Percentiles rank a stretch among this genome's conserved stretches.
phyloP scores from a whole-genome alignment of 805 yeast genomes.

The Komagataella ulmi region DNA sequence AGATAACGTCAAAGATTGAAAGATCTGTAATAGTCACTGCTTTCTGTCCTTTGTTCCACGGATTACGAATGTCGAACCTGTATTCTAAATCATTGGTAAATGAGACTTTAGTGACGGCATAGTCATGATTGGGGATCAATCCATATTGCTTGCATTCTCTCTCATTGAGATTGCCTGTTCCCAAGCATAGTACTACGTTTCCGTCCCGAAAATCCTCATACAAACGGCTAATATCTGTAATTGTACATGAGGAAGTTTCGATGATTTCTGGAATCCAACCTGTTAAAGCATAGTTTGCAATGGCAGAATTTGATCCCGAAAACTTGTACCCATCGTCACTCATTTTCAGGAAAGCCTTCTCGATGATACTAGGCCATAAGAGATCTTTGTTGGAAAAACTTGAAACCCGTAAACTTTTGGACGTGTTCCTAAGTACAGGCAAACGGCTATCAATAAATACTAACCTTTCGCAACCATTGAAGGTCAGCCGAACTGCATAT shows the following conservation, averaged over 20 bases:
- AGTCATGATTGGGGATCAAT: constrained; percentile 56
- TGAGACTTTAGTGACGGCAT: constrained; percentile 31
- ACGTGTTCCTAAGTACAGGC: constrained; percentile 19
- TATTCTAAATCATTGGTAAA: constrained; percentile 6
- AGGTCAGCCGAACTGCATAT: constrained; percentile 26
- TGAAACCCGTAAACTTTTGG: constrained; percentile 17
- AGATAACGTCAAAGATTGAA: constrained; percentile 33
- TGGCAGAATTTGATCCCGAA: constrained; percentile 64
- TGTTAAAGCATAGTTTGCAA: constrained; percentile 49
- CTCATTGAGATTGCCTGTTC: constrained; percentile 39
- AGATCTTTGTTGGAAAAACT: constrained; percentile 20
- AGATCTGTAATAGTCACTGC: constrained; percentile 17
- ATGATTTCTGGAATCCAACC: constrained; percentile 66
- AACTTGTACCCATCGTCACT: constrained; percentile 40
- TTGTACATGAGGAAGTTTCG: constrained; percentile 18
- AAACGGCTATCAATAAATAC: constrained; percentile 32
- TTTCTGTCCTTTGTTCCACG: constrained; percentile 20
- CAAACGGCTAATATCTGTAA: constrained; percentile 17
- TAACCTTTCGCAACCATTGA: constrained; percentile 40
- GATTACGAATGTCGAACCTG: constrained; percentile 26
- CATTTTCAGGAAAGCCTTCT: constrained; percentile 60
- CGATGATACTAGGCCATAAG: constrained; percentile 62
- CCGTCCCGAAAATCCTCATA: constrained; percentile 16
- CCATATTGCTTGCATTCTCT: constrained; percentile 19
- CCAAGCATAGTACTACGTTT: constrained; percentile 43